Conservation (phyloP, 495 filamentous ascomycete genomes). For the Xylaria curta region DNA sequence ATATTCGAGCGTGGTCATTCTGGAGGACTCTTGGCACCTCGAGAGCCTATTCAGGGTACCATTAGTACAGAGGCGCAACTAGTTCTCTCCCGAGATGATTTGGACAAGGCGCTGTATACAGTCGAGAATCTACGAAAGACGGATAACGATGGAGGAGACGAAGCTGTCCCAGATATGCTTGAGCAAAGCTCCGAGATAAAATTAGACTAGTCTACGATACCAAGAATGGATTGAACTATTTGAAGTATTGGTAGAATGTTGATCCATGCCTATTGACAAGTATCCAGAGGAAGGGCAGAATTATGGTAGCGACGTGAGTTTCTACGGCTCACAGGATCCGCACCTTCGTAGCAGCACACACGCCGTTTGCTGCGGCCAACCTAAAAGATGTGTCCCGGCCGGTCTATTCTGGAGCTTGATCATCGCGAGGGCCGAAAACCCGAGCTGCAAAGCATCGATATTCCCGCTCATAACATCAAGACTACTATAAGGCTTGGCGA, state of each 20-base stretch:
- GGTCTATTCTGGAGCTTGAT: neutral
- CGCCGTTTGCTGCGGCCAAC: neutral
- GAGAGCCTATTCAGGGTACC: constrained; percentile 28
- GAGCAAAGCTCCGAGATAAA: constrained; percentile 8
- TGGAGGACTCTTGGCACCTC: constrained; percentile 26
- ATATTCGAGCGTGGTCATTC: constrained; percentile 31
- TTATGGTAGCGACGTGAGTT: neutral
- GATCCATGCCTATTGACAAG: neutral
- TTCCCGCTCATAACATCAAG: neutral
- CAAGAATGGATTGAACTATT: neutral
- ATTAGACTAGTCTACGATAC: neutral
- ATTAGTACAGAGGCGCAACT: constrained; percentile 31
- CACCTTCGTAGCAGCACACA: neutral
- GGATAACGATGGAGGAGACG: constrained; percentile 50
- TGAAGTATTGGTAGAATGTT: neutral
- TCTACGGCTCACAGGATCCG: neutral
- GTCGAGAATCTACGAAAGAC: constrained; percentile 78
- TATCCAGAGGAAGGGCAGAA: neutral
- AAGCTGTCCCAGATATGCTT: constrained; percentile 18
- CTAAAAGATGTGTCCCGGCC: neutral
- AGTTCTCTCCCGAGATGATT: constrained; percentile 44
- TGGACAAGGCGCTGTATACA: constrained; percentile 70
- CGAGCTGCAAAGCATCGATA: neutral
- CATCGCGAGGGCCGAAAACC: neutral
- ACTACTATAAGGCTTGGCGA: neutral